These are phyloP conservation scores for Fusarium sp. DNA, from an alignment of 2,329 filamentous ascomycete species.

Conservation along the genomic window DNA sequence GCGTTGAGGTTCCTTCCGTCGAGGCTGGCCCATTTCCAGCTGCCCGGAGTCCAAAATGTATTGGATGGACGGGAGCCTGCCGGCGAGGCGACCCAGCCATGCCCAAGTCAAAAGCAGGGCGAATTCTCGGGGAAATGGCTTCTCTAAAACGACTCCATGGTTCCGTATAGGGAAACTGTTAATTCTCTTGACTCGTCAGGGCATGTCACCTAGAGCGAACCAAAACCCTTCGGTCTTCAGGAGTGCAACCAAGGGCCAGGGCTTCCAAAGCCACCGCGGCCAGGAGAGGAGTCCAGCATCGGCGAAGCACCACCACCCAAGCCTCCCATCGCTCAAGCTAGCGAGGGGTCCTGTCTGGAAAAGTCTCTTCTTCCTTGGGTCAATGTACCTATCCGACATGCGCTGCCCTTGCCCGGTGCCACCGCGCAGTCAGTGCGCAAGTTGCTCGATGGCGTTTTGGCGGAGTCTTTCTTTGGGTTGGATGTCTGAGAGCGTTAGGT, in stretches of 20 bases:
- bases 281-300: slow-evolving; percentile 4
- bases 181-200: slow-evolving; percentile 33
- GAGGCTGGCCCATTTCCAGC: slow-evolving; percentile 19
- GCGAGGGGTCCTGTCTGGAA: slow-evolving; percentile 11
- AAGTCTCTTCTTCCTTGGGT: slow-evolving; percentile 22
- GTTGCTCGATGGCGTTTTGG: slow-evolving; percentile 30
- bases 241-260: slow-evolving; percentile 19
- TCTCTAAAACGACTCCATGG: slow-evolving; percentile 4
- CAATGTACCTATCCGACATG: slow-evolving; percentile 29
- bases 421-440: slow-evolving; percentile 34
- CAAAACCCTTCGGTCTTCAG: slow-evolving; percentile 9
- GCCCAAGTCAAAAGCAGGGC: neutral
- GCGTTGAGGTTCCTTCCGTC: slow-evolving; percentile 3
- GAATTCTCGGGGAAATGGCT: slow-evolving; percentile 17
- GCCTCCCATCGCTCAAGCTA: slow-evolving; percentile 11
- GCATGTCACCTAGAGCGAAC: slow-evolving; percentile 8
- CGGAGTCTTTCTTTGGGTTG: slow-evolving; percentile 17
- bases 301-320: slow-evolving; percentile 2
- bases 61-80: slow-evolving; percentile 21
- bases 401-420: slow-evolving; percentile 27
- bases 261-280: slow-evolving; percentile 4
- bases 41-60: slow-evolving; percentile 8
- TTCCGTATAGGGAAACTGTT: slow-evolving; percentile 20
- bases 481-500: slow-evolving; percentile 8
- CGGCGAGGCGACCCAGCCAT: slow-evolving; percentile 18